Evolutionary conservation across 441 rosid species (phyloP), one percentile per base, ranked within the genome.

Genomic region (Melastoma candidum): DNA sequence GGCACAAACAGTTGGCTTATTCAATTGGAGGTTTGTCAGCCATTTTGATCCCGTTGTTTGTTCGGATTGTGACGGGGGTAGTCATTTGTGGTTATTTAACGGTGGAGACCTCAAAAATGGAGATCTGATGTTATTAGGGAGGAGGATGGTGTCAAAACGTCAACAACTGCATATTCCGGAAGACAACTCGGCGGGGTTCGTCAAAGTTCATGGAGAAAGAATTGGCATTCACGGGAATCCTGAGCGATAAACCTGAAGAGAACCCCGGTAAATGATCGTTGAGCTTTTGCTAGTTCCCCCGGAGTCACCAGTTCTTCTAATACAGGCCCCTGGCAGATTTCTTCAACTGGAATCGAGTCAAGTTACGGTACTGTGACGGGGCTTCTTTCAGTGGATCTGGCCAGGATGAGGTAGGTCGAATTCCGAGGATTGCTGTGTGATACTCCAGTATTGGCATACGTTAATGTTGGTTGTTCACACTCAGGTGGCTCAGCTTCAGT

Each of bases 341-440:
- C 61, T 81, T 64, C 65, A 81, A 74, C 43, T 81, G 87, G 87
- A 81, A 81, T 41, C 70, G 82, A 59, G 74, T 81, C 53, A 81
- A 72, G 71, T n/a, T 81, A 36, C 78, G 84, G 0, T 81, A 81
- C 62, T 81, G 87, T 0, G 80, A 81, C 61, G 87, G 82, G 55
- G 84, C 87, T 2, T 81, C 87, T 44, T 78, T 78, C 48, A 63
- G 51, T 46, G 84, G 87, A 36, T 79, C 77, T 17, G 77, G 82
- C 54, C 77, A 71, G 44, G 72, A 78, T 64, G 76, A 78, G 83
- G 92, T 77, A 62, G 3, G 69, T 57, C 13, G 26, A 8, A 4
- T 25, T 25, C 14, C 8, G 12, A 51, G 11, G 9, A 2, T 26
- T 56, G 13, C 39, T 25, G 58, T 2, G 8, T 25, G 7, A 44